Evolutionary conservation across 2,329 filamentous ascomycete genomes (phyloP).

Genomic region (Diplodia intermedia): DNA sequence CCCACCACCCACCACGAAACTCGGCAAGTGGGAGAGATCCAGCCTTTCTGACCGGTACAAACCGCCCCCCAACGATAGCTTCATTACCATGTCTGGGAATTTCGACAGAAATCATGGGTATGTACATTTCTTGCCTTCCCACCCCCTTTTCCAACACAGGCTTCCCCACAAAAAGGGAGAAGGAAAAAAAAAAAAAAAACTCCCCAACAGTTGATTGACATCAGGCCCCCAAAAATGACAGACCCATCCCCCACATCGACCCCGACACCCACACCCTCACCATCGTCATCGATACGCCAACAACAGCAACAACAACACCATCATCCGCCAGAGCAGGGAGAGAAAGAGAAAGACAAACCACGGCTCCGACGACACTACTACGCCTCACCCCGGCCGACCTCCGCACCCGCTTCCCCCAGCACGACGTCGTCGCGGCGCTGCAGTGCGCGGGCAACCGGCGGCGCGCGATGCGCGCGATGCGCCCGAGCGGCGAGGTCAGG

Average conservation of each 20-base stretch:
- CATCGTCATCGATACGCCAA: conserved; percentile 44
- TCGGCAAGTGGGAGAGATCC: neutral
- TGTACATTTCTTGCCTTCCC: neutral
- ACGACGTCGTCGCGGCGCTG: conserved; percentile 62
- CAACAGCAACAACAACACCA: too few species aligned
- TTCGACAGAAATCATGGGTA: conserved; percentile 66
- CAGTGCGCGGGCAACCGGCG: conserved; percentile 68
- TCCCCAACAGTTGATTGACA: neutral
- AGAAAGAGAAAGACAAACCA: too few species aligned
- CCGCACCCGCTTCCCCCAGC: conserved; percentile 55
- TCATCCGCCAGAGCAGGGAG: too few species aligned
- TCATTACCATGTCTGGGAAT: conserved; percentile 56
- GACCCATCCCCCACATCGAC: conserved; percentile 58
- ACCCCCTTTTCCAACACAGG: neutral
- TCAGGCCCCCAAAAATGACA: neutral
- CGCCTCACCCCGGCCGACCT: conserved; percentile 57
- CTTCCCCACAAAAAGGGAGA: neutral
- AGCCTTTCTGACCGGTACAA: neutral
- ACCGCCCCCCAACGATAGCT: conserved; percentile 44
- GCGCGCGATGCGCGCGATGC: conserved; percentile 65
- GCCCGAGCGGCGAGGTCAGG: conserved; percentile 60
- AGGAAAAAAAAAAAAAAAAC: neutral
- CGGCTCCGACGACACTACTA: too few species aligned
- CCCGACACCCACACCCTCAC: conserved; percentile 51
- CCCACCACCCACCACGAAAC: too few species aligned